A percentile compares a stretch with the other conserved stretches of the same genome.
phyloP scores from a whole-genome alignment of 208 protist species.

The Entamoeba histolytica region DNA sequence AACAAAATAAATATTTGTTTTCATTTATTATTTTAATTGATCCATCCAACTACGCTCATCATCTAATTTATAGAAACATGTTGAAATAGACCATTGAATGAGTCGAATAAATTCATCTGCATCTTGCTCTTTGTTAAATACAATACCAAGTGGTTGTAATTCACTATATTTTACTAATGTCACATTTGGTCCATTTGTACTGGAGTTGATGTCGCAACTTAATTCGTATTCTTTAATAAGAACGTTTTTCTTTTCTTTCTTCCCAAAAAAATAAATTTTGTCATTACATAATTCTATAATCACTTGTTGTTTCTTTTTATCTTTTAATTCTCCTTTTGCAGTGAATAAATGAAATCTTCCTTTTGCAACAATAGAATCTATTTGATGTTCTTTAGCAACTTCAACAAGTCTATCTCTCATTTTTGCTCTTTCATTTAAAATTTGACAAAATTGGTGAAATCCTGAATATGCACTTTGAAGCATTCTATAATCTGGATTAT shows the following conservation, averaged over 20 bases:
- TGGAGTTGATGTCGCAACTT: neutral
- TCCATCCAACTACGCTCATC: neutral
- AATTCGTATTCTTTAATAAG: neutral
- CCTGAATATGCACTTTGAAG: neutral
- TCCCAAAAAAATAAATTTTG: neutral
- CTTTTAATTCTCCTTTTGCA: neutral
- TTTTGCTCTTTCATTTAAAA: neutral
- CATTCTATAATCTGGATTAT: neutral
- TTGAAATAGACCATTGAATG: neutral
- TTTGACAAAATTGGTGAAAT: neutral
- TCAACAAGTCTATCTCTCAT: neutral
- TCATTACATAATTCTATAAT: neutral
- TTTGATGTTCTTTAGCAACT: neutral
- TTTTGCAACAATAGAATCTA: neutral
- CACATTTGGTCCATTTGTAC: neutral
- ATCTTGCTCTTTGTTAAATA: neutral
- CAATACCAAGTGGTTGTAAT: neutral
- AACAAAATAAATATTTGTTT: no score
- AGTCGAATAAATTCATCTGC: neutral
- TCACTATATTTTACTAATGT: no score
- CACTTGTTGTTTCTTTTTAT: neutral
- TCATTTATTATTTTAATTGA: neutral
- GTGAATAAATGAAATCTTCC: neutral
- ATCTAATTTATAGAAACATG: neutral
- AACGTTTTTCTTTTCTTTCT: neutral